These are phyloP conservation scores for Alternaria conjuncta DNA, from an alignment of 2,329 filamentous ascomycete genomes.

Conservation along the genomic window DNA sequence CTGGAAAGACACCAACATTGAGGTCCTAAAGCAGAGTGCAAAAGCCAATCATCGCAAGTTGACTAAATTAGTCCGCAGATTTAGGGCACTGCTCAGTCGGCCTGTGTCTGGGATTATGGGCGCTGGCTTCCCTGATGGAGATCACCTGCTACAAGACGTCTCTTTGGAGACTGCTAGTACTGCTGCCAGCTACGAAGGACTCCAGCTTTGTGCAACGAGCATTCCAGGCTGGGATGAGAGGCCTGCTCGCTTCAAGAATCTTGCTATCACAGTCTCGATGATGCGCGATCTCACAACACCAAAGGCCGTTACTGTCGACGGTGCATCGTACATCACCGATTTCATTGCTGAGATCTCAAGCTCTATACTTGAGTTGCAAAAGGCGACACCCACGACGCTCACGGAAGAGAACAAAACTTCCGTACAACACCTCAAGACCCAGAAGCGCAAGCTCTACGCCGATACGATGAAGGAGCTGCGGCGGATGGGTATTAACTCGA, in stretches of 20 bases:
- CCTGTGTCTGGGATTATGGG: constrained; percentile 68
- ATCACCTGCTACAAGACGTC: constrained; percentile 8
- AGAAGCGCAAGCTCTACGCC: constrained; percentile 88
- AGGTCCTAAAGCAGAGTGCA: constrained; percentile 85
- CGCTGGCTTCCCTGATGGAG: constrained; percentile 41
- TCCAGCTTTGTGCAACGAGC: constrained; percentile 28
- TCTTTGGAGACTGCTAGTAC: constrained; percentile 20
- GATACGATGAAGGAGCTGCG: constrained; percentile 84
- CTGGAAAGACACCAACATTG: constrained; percentile 98
- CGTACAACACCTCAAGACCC: constrained; percentile 87
- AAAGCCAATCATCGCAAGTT: constrained; percentile 89
- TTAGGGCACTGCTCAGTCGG: constrained; percentile 77
- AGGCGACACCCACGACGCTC: constrained; percentile 79
- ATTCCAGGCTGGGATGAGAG: constrained; percentile 47
- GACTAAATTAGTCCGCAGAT: constrained; percentile 90
- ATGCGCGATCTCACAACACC: constrained; percentile 71
- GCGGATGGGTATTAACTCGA: constrained; percentile 88
- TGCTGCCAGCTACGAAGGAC: constrained; percentile 16
- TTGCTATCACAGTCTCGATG: constrained; percentile 71
- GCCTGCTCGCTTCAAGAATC: constrained; percentile 73
- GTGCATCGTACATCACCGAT: constrained; percentile 65
- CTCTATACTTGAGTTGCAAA: constrained; percentile 75
- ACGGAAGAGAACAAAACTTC: constrained; percentile 85
- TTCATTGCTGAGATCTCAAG: constrained; percentile 74
- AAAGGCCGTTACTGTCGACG: constrained; percentile 61